These are phyloP conservation scores for Coemansia sp. DNA, from an alignment of 192 early-diverging fungal species.

Conservation along the genomic window DNA sequence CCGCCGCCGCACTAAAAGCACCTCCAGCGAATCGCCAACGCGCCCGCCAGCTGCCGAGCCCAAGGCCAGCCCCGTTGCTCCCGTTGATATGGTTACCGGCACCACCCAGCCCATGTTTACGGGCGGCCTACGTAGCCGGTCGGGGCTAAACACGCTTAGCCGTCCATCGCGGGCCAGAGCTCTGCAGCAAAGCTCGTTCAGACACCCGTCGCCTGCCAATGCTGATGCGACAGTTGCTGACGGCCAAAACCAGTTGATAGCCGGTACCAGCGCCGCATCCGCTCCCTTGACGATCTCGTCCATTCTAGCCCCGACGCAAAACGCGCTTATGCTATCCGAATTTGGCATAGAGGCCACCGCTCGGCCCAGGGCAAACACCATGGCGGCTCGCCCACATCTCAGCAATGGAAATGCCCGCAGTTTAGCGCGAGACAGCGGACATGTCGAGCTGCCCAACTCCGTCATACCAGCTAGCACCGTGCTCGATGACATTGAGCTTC, in stretches of 20 bases:
- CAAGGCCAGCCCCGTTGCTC: background rate
- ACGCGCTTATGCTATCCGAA: background rate
- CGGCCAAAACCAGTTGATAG: background rate
- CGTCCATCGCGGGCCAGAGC: conserved; percentile 26
- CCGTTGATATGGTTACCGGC: too few species aligned
- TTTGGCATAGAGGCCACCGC: background rate
- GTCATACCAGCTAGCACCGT: background rate
- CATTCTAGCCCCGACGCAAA: background rate
- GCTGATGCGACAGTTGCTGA: background rate
- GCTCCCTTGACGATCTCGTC: background rate
- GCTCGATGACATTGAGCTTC: conserved; percentile 15
- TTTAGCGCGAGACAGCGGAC: conserved; percentile 33
- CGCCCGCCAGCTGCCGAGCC: background rate
- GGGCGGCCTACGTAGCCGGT: conserved; percentile 22
- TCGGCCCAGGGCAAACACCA: conserved; percentile 34
- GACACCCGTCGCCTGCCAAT: background rate
- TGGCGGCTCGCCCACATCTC: conserved; percentile 5
- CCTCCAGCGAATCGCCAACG: background rate
- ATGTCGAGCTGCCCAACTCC: conserved; percentile 13
- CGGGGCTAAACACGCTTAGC: conserved; percentile 29
- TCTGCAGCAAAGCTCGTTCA: conserved; percentile 17
- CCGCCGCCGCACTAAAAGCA: conserved; percentile 4
- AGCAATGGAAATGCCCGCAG: background rate
- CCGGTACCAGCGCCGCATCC: background rate
- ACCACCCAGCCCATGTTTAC: conserved; percentile 14